A percentile compares a stretch with the other conserved stretches of the same genome.
These are phyloP conservation scores for Talaromyces wortmannii DNA, from an alignment of 495 filamentous ascomycete genomes.

Conservation along the genomic window DNA sequence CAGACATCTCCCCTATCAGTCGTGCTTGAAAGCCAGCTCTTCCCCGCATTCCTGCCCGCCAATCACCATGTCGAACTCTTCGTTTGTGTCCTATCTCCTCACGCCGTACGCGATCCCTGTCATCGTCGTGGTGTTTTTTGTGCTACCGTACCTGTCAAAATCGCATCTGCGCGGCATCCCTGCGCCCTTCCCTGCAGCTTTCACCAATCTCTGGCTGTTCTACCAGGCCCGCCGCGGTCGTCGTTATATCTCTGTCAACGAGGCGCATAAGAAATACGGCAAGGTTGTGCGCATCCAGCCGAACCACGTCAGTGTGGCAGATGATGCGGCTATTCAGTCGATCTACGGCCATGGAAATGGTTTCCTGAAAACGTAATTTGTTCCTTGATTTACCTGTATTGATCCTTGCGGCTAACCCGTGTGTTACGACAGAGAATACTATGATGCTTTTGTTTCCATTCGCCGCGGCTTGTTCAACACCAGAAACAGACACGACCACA, in stretches of 20 bases:
- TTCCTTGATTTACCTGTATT: conserved; percentile 6
- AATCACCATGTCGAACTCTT: neutral
- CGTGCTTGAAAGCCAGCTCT: too few species aligned
- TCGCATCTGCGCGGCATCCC: conserved; percentile 59
- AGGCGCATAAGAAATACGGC: conserved; percentile 65
- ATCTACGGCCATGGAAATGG: conserved; percentile 66
- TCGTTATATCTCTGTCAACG: conserved; percentile 61
- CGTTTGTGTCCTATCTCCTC: conserved; percentile 40
- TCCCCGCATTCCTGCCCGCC: neutral
- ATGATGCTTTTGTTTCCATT: conserved; percentile 89
- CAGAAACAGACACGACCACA: conserved; percentile 73
- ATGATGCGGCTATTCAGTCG: conserved; percentile 46
- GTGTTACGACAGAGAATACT: conserved; percentile 56
- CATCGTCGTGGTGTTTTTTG: conserved; percentile 51
- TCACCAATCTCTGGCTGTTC: conserved; percentile 75
- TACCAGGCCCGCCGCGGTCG: conserved; percentile 58
- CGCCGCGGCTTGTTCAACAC: conserved; percentile 87
- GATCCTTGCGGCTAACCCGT: neutral
- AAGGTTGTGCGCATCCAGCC: conserved; percentile 55
- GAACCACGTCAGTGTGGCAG: conserved; percentile 53
- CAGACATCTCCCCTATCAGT: too few species aligned
- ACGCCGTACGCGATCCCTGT: conserved; percentile 54
- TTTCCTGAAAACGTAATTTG: conserved; percentile 58
- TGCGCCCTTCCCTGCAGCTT: conserved; percentile 56
- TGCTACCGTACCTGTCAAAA: conserved; percentile 65